Conservation (phyloP, 2,329 filamentous ascomycete species). For the Fusarium robinianum region DNA sequence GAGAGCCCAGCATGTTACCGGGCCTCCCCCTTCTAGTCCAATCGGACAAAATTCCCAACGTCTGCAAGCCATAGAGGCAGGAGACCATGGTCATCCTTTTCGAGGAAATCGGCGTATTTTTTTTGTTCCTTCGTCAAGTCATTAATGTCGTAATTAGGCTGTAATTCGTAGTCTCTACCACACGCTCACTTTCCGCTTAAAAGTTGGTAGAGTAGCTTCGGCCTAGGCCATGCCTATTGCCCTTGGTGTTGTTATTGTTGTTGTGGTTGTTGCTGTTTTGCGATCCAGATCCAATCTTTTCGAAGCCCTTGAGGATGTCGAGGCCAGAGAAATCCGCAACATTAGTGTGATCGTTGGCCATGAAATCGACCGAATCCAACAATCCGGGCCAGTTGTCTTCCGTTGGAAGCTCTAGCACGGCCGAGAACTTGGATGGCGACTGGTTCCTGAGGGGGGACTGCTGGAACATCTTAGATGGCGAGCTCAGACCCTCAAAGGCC, state of each 20-base stretch:
- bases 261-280: slow-evolving; percentile 42
- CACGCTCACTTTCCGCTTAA: slow-evolving; percentile 25
- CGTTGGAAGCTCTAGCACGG: slow-evolving; percentile 41
- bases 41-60: slow-evolving; percentile 21
- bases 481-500: slow-evolving; percentile 57
- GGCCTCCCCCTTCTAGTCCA: slow-evolving; percentile 35
- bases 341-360: slow-evolving; percentile 53
- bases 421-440: slow-evolving; percentile 58
- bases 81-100: slow-evolving; percentile 21
- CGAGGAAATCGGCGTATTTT: slow-evolving; percentile 22
- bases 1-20: slow-evolving; percentile 20
- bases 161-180: slow-evolving; percentile 24
- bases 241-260: slow-evolving; percentile 34
- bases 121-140: slow-evolving; percentile 36
- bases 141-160: slow-evolving; percentile 36
- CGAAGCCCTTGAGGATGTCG: slow-evolving; percentile 76
- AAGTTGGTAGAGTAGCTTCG: slow-evolving; percentile 42
- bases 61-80: slow-evolving; percentile 16
- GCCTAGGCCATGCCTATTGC: slow-evolving; percentile 36
- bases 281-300: slow-evolving; percentile 66
- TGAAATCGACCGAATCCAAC: slow-evolving; percentile 47
- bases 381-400: slow-evolving; percentile 47
- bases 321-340: slow-evolving; percentile 62
- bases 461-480: slow-evolving; percentile 57
- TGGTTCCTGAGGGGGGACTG: slow-evolving; percentile 41